Conservation (phyloP, 495 filamentous ascomycete genomes). For the Penicillium parvum region DNA sequence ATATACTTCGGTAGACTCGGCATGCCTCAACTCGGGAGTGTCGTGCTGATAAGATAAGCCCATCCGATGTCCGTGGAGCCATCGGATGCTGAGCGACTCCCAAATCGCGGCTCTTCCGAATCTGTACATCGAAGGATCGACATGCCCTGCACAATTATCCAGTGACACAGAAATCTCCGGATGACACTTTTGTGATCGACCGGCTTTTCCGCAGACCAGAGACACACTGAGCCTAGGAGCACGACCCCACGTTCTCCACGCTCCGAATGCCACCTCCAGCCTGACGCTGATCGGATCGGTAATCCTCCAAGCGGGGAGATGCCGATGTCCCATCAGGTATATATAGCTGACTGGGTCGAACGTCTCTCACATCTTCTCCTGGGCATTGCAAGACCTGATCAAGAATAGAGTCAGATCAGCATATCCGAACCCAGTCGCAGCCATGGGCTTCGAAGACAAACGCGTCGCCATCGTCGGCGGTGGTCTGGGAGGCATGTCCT, state of each 20-base stretch:
- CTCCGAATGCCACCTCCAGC: conserved; percentile 18
- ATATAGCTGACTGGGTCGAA: too few relatives aligned
- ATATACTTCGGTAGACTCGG: conserved; percentile 3
- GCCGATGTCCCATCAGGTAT: conserved; percentile 7
- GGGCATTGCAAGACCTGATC: too few relatives aligned
- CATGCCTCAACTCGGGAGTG: not conserved
- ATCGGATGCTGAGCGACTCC: conserved; percentile 15
- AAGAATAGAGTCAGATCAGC: not conserved
- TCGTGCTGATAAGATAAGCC: conserved; percentile 3
- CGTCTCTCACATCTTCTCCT: too few relatives aligned
- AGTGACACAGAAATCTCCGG: not conserved
- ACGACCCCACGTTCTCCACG: conserved; percentile 19
- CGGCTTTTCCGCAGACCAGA: conserved; percentile 11
- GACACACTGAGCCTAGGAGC: conserved; percentile 9
- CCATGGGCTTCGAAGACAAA: conserved; percentile 30
- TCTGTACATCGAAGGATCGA: not conserved
- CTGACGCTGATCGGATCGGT: conserved; percentile 16
- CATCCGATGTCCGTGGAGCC: conserved; percentile 14
- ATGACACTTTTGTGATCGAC: not conserved
- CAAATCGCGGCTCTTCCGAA: conserved; percentile 13
- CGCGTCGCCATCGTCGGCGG: conserved; percentile 52
- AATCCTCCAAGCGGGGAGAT: conserved; percentile 13
- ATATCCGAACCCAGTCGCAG: not conserved
- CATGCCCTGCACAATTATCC: not conserved
- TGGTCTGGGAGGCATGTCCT: conserved; percentile 52